A percentile compares a stretch with the other conserved stretches of the same genome.
Conservation (phyloP, 305 asterid species). For the Solanum hybrid region DNA sequence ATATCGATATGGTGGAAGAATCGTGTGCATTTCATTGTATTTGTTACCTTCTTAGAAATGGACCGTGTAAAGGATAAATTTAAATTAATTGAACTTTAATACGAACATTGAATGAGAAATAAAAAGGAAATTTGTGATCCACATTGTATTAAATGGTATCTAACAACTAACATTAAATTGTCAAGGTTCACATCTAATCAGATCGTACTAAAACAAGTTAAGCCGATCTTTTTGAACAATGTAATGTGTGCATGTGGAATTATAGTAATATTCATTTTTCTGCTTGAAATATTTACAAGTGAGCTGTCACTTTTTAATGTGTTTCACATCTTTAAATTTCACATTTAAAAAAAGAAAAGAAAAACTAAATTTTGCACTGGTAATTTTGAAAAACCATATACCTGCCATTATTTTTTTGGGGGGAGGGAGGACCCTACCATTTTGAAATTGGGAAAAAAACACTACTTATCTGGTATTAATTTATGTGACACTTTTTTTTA, state of each 20-base stretch:
- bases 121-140: not conserved
- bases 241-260: not conserved
- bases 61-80: not conserved
- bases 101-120: not conserved
- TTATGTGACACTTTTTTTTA: too few species aligned
- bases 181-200: not conserved
- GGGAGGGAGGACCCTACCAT: too few species aligned
- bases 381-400: too few species aligned
- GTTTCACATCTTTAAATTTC: not conserved
- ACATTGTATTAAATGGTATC: not conserved
- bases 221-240: not conserved
- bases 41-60: not conserved
- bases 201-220: not conserved
- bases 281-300: not conserved
- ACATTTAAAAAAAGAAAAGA: too few species aligned
- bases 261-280: not conserved
- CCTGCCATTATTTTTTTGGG: too few species aligned
- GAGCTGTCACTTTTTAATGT: not conserved
- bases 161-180: not conserved
- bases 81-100: not conserved
- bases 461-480: too few species aligned
- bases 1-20: not conserved
- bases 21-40: not conserved
- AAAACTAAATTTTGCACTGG: too few species aligned
- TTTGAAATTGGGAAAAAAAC: not conserved